These are phyloP conservation scores for Plasmodium berghei DNA, from an alignment of 169 alveolate genomes.

Conservation along the genomic window DNA sequence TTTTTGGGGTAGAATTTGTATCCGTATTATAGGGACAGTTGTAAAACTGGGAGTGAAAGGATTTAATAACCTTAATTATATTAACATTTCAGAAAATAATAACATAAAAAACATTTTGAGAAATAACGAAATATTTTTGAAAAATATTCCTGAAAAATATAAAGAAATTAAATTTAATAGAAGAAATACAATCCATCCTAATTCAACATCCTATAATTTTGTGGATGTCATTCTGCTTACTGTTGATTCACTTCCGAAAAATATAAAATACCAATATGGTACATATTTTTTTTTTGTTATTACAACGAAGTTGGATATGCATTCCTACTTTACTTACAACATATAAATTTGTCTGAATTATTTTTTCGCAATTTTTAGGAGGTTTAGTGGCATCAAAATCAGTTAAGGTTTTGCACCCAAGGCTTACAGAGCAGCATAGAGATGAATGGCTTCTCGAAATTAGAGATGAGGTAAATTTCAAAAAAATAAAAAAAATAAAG, in stretches of 20 bases:
- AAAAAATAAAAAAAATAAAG: not conserved
- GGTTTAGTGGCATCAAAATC: conserved; percentile 73
- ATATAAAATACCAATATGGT: conserved; percentile 68
- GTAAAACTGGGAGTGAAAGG: conserved; percentile 55
- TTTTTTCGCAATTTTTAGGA: conserved; percentile 14
- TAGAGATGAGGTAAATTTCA: conserved; percentile 34
- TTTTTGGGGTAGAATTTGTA: conserved; percentile 42
- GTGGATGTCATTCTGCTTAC: conserved; percentile 69
- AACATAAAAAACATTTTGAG: conserved; percentile 57
- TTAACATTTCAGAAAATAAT: conserved; percentile 14
- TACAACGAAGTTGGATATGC: not conserved
- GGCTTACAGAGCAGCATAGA: conserved; percentile 69
- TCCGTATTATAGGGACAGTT: conserved; percentile 77
- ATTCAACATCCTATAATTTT: conserved; percentile 42
- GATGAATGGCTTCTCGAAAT: conserved; percentile 71
- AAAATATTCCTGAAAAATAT: conserved; percentile 32
- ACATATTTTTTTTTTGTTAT: not conserved
- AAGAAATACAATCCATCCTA: conserved; percentile 20
- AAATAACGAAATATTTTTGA: conserved; percentile 26
- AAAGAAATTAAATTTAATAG: conserved; percentile 36
- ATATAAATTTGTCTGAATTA: too few species aligned
- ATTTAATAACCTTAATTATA: conserved; percentile 24
- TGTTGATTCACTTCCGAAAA: conserved; percentile 42
- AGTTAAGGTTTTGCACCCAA: conserved; percentile 64
- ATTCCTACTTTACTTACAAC: not conserved